Conservation (phyloP, 495 filamentous ascomycete genomes). For the Tuber aestivum region DNA sequence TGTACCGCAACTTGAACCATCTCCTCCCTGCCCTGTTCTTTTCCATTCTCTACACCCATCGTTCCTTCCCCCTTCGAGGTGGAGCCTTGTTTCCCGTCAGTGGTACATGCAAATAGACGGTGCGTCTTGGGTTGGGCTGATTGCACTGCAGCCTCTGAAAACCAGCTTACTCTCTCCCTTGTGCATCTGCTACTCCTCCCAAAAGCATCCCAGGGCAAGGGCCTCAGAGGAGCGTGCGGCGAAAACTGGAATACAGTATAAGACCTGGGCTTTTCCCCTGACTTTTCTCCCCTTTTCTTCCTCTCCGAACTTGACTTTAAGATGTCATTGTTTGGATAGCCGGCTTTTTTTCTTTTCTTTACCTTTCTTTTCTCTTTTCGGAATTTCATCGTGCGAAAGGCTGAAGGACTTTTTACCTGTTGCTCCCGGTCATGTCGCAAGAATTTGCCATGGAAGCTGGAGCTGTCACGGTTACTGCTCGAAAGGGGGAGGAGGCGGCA, state of each 20-base stretch:
- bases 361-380: not conserved
- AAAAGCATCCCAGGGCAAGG: not conserved
- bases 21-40: not conserved
- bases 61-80: not conserved
- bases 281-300: not conserved
- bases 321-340: constrained; percentile 1
- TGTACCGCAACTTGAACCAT: not conserved
- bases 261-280: not conserved
- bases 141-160: not conserved
- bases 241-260: not conserved
- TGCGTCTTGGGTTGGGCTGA: not conserved
- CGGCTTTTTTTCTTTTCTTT: not conserved
- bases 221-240: not conserved
- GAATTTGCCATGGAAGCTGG: constrained; percentile 1
- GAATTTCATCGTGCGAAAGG: not conserved
- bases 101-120: not conserved
- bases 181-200: not conserved
- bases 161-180: not conserved
- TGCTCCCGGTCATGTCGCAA: constrained; percentile 21
- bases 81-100: not conserved
- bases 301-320: not conserved
- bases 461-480: not conserved
- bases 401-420: constrained; percentile 17
- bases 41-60: not conserved
- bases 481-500: constrained; percentile 46